Percentiles rank a stretch among this genome's conserved stretches.
phyloP scores from a whole-genome alignment of 1,139 yeast genomes.

The Hemisphaericaspora xylanilytica region DNA sequence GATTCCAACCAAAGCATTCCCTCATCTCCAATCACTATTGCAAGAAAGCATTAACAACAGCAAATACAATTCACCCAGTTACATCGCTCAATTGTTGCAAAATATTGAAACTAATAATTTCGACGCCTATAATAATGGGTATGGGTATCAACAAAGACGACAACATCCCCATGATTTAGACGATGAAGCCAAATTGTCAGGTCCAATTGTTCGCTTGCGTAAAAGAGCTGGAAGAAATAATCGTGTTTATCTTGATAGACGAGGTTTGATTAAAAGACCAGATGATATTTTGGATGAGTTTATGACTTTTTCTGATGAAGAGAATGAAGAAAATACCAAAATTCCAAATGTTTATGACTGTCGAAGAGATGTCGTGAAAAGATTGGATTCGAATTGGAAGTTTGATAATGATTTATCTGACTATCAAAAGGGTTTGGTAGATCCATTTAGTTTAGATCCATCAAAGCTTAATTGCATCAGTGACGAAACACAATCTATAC shows the following conservation, averaged over 20 bases:
- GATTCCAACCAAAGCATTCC: slow-evolving; percentile 43
- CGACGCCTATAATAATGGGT: slow-evolving; percentile 46
- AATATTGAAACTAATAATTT: slow-evolving; percentile 48
- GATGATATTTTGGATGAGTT: slow-evolving; percentile 39
- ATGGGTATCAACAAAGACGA: slow-evolving; percentile 24
- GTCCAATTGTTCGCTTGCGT: slow-evolving; percentile 63
- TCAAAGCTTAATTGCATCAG: slow-evolving; percentile 75
- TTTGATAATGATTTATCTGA: slow-evolving; percentile 66
- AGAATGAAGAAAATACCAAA: slow-evolving; percentile 17
- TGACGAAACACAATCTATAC: slow-evolving; percentile 81
- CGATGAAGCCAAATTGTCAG: slow-evolving; percentile 39
- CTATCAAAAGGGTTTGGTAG: slow-evolving; percentile 44
- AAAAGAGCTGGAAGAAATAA: slow-evolving; percentile 76
- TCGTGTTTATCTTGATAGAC: slow-evolving; percentile 70
- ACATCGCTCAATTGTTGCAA: slow-evolving; percentile 41
- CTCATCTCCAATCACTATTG: slow-evolving; percentile 39
- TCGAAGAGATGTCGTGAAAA: slow-evolving; percentile 45
- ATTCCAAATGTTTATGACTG: slow-evolving; percentile 55
- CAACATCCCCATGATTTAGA: slow-evolving; percentile 22
- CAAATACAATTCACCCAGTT: slow-evolving; percentile 27
- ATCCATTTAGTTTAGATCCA: slow-evolving; percentile 64
- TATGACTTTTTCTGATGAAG: slow-evolving; percentile 28
- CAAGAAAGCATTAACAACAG: slow-evolving; percentile 28
- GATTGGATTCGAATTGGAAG: slow-evolving; percentile 71
- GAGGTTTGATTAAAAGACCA: slow-evolving; percentile 37